Conservation (phyloP, 352 stramenopile species). For the Globisporangium radiosum region DNA sequence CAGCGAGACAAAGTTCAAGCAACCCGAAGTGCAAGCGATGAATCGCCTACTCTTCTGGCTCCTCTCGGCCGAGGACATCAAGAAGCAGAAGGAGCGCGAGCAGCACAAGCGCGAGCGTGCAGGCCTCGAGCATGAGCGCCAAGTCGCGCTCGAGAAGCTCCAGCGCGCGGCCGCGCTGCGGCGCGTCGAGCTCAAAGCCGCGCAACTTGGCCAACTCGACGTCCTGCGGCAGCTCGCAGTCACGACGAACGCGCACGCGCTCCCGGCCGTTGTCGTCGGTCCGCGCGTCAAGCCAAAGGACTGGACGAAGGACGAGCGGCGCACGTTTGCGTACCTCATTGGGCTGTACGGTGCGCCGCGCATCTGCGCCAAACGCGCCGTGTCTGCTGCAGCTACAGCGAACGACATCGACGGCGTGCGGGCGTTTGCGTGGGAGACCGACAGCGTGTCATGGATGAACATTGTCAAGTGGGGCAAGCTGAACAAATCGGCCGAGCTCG, state of each 20-base stretch:
- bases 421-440: constrained; percentile 65
- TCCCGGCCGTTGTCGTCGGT: constrained; percentile 43
- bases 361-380: constrained; percentile 60
- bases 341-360: constrained; percentile 65
- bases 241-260: constrained; percentile 57
- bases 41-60: constrained; percentile 84
- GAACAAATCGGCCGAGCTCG: constrained; percentile 69
- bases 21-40: constrained; percentile 87
- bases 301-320: constrained; percentile 84
- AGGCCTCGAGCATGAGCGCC: constrained; percentile 61
- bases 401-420: constrained; percentile 10
- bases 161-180: constrained; percentile 53
- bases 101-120: constrained; percentile 71
- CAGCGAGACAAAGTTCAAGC: constrained; percentile 56
- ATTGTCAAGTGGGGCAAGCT: constrained; percentile 76
- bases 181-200: constrained; percentile 78
- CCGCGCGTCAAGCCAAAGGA: constrained; percentile 73
- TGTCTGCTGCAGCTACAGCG: constrained; percentile 18
- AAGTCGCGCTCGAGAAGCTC: constrained; percentile 61
- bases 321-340: constrained; percentile 75
- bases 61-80: constrained; percentile 79
- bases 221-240: constrained; percentile 63
- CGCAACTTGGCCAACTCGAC: constrained; percentile 79
- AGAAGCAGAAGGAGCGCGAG: constrained; percentile 75
- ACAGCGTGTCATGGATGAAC: constrained; percentile 80